Base-by-base conservation (phyloP, 345 rosid genomes). In the Rhodomyrtus tomentosa region DNA sequence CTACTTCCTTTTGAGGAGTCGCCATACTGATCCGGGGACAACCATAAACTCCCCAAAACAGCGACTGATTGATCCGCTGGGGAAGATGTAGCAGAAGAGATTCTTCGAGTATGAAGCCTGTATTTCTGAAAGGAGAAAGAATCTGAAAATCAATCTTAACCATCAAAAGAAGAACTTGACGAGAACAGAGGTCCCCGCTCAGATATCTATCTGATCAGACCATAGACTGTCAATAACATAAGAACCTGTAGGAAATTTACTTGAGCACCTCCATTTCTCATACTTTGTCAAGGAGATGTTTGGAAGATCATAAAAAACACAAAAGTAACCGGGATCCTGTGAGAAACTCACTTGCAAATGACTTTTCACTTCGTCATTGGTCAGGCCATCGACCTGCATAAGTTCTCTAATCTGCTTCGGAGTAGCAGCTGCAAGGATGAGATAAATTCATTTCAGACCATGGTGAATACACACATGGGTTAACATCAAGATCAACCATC, bases 331-430 rank as follows among this genome's bases (percentile, higher is more conserved):
- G 49, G 76, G 45, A 68, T 68, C 24, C 36, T 68, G 53, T 58
- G 20, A 68, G 53, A 24, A 83, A 88, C 87, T 84, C 82, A 95
- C 99, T 89, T 98, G 99, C 91, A 96, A 90, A 93, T 98, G 99
- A 86, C 99, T 96, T 91, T 98, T 98, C 48, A 98, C 99, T 94
- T 98, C 99, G 86, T 98, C 99, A 48, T 98, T 98, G 58, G 99
- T 98, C 89, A 98, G 90, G 85, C 99, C 98, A 88, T 94, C 96
- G 42, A 95, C 99, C 90, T 93, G 95, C 99, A 98, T 98, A 42
- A 92, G 98, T 84, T 96, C 98, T 88, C 98, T 92, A 51, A 98
- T 98, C 92, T 98, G 98, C 91, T 98, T 98, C 13, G 99, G 99
- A 84, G 99, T 95, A 55, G 99, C 99, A 76, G 88, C 99, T 97